Evolutionary conservation across 441 rosid genomes (phyloP), one percentile per base, ranked within the genome.

Genomic region (Pelargonium fulgidum): DNA sequence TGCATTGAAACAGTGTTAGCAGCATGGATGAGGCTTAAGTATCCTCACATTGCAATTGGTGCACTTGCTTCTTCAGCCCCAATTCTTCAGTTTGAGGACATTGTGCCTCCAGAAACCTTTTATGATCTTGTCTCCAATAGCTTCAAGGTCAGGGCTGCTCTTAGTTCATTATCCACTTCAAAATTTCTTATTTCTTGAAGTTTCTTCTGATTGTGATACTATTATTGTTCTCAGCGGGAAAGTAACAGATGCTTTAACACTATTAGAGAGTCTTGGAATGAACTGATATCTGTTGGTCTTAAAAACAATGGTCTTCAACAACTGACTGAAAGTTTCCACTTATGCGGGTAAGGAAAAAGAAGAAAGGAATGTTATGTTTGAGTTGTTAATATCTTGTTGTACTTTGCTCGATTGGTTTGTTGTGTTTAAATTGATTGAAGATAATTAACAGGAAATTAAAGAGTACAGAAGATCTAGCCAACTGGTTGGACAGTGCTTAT

Each of bases 1-100:
- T 50, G 4, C 13, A n/a, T 4, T 13, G 14, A 50, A 78, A 76
- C 83, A 92, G 96, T 92, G 98, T 77, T 92, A 65, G 96, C 98
- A 1, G 90, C 96, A 66, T 92, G 95, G 98, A 90, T 92, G 95
- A 84, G 96, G 80, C 85, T 92, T 5, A 92, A 90, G 78, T 92
- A 92, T 81, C 95, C 96, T 68, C 98, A 92, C 69, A 76, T 92
- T 71, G 87, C 93, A 0, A 77, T 90, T 41, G 98, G 96, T 67
- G 95, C 95, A 5, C 87, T 92, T 65, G 94, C 95, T 79, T 86
- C 98, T 2, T 92, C 95, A 0, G 96, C 98, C 2, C 96, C 98
- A 1, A 88, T 92, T 78, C 95, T 92, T 78, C 90, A 92, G 70
- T 90, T 92, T 65, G 95, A 92, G 75, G 84, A 91, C 81, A 75